Evolutionary conservation across 495 filamentous ascomycete species (phyloP), one percentile per base, ranked within the genome.

Genomic region (Lichenothelia convexa): DNA sequence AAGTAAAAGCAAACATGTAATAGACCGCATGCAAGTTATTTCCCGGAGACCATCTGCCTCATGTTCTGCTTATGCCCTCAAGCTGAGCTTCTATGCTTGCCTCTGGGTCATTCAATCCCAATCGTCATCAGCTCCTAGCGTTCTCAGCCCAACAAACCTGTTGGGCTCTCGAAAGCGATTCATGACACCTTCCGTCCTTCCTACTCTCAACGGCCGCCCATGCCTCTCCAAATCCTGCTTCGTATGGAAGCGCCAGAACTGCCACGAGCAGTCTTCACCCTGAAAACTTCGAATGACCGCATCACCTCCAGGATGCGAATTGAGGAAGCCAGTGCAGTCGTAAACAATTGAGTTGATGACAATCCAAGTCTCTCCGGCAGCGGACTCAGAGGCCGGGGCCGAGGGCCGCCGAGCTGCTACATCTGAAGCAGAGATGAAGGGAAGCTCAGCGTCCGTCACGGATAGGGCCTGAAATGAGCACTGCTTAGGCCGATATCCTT

Each of bases 71-170:
- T n/a, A n/a, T n/a, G n/a, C n/a, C n/a, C n/a, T n/a, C n/a, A n/a
- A n/a, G n/a, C n/a, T n/a, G n/a, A n/a, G n/a, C n/a, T n/a, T n/a
- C n/a, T n/a, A n/a, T n/a, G n/a, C n/a, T n/a, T n/a, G n/a, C n/a
- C n/a, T n/a, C n/a, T n/a, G n/a, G n/a, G n/a, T n/a, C n/a, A n/a
- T 27, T 27, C 24, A 27, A 38, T 40, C 42, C 15, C 43, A 45
- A 19, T 36, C 38, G 17, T 43, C 44, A 9, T 30, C 16, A 18
- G 30, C 42, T 3, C 44, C 40, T 15, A 35, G 30, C 21, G 9
- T 18, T 16, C 36, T 21, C 11, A 46, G 21, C 15, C 44, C 44
- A 21, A 46, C 36, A 15, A 34, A 38, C 4, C 16, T 12, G 15
- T n/a, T 18, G 1, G 20, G 19, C 22, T 38, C 35, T 9, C 11